A percentile compares a stretch with the other conserved stretches of the same genome.
Conservation (phyloP, 768 basidiomycete genomes). For the Phylloporus sp. region DNA sequence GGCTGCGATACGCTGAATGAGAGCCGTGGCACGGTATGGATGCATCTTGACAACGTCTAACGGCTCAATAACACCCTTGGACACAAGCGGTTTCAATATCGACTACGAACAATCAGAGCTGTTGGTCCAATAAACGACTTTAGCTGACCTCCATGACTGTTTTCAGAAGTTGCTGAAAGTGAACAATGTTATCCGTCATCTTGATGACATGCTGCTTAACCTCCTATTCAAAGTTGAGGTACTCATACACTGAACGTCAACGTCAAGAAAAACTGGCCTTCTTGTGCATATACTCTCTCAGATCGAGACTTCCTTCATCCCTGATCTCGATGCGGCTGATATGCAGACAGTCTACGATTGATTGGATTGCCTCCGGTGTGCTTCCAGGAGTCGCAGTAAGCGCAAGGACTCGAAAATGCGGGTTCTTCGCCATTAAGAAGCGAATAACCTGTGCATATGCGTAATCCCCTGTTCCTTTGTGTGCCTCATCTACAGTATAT, state of each 20-base stretch:
- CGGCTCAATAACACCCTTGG: conserved; percentile 42
- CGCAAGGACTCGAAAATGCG: conserved; percentile 87
- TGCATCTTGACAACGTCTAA: conserved; percentile 64
- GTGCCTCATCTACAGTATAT: conserved; percentile 75
- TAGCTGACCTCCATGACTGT: conserved; percentile 68
- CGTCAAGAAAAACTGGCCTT: conserved; percentile 52
- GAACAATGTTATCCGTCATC: conserved; percentile 64
- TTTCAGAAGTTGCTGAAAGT: conserved; percentile 63
- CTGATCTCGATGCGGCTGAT: conserved; percentile 95
- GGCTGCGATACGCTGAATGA: conserved; percentile 37
- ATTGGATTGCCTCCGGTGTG: conserved; percentile 82
- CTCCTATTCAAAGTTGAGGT: conserved; percentile 39
- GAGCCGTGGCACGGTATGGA: conserved; percentile 53
- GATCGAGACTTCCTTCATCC: conserved; percentile 85
- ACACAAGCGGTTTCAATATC: conserved; percentile 35
- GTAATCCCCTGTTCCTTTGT: conserved; percentile 90
- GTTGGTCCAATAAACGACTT: neutral
- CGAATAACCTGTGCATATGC: conserved; percentile 88
- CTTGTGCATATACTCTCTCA: conserved; percentile 80
- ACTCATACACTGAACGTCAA: neutral
- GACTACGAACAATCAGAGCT: conserved; percentile 21
- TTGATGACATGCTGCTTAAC: conserved; percentile 75
- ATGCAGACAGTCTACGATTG: conserved; percentile 87
- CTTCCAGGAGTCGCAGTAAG: conserved; percentile 94
- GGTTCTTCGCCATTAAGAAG: conserved; percentile 90